Conservation (phyloP, 352 stramenopile species). For the Globisporangium radiosum region DNA sequence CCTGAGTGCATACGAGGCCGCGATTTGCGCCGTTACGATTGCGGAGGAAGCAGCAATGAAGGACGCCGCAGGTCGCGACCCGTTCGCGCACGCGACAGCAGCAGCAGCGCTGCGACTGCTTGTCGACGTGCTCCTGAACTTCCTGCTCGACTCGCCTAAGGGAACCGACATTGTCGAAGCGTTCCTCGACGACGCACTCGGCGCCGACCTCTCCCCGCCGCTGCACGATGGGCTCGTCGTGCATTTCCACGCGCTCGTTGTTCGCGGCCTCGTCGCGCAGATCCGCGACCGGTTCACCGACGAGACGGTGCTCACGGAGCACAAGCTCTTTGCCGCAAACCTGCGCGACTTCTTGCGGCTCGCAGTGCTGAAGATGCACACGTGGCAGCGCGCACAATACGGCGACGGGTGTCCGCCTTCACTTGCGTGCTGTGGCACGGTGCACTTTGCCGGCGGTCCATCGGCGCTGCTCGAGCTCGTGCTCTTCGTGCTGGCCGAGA, state of each 20-base stretch:
- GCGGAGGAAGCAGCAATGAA: slow-evolving; percentile 33
- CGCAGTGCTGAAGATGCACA: slow-evolving; percentile 51
- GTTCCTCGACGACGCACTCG: slow-evolving; percentile 38
- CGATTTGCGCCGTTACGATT: slow-evolving; percentile 24
- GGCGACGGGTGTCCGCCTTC: slow-evolving; percentile 42
- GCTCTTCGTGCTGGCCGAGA: slow-evolving; percentile 51
- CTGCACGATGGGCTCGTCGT: slow-evolving; percentile 42
- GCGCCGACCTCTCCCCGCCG: slow-evolving; percentile 25
- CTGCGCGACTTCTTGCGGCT: slow-evolving; percentile 55
- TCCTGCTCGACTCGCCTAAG: slow-evolving; percentile 40
- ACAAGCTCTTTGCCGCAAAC: slow-evolving; percentile 50
- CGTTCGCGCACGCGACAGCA: slow-evolving; percentile 47
- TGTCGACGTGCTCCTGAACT: slow-evolving; percentile 41
- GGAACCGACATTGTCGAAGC: slow-evolving; percentile 41
- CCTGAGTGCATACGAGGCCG: slow-evolving; percentile 31
- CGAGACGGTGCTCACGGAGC: slow-evolving; percentile 31
- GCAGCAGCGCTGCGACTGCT: slow-evolving; percentile 33
- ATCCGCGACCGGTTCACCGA: slow-evolving; percentile 38
- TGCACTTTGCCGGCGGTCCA: slow-evolving; percentile 50
- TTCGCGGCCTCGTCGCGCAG: slow-evolving; percentile 47
- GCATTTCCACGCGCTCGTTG: slow-evolving; percentile 44
- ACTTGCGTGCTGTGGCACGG: slow-evolving; percentile 42
- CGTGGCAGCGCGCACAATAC: slow-evolving; percentile 62
- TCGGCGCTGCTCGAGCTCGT: slow-evolving; percentile 47
- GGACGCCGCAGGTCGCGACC: slow-evolving; percentile 34